Conservation (phyloP, 371 early-diverging fungal species). For the Mortierella sp. region DNA sequence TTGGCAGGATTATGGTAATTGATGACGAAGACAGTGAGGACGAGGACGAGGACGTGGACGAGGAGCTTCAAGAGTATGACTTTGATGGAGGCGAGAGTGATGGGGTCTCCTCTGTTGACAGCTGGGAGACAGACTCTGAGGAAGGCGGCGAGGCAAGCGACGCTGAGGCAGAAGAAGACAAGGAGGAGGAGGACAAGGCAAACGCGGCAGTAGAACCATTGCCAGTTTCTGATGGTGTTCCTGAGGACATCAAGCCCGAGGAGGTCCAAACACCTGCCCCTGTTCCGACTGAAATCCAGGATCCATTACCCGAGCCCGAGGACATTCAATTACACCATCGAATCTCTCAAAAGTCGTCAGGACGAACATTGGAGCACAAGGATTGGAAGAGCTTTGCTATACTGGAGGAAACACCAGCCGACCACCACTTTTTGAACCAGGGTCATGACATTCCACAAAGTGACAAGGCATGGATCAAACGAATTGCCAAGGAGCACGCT, state of each 20-base stretch:
- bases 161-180: constrained; percentile 14
- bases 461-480: constrained; percentile 40
- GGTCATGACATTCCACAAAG: constrained; percentile 4
- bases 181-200: not conserved
- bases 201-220: not conserved
- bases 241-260: not conserved
- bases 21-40: constrained; percentile 40
- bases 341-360: not conserved
- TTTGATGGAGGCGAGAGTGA: constrained; percentile 47
- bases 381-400: constrained; percentile 43
- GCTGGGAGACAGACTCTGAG: constrained; percentile 54
- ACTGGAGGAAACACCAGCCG: constrained; percentile 42
- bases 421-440: constrained; percentile 35
- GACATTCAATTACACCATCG: not conserved
- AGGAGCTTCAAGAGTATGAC: constrained; percentile 39
- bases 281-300: constrained; percentile 13
- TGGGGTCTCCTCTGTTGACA: constrained; percentile 36
- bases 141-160: constrained; percentile 38
- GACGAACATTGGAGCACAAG: constrained; percentile 18
- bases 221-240: not conserved
- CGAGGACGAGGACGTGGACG: constrained; percentile 26
- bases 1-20: constrained; percentile 54
- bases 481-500: constrained; percentile 45
- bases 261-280: not conserved
- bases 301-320: constrained; percentile 29